Evolutionary conservation across 495 filamentous ascomycete genomes (phyloP), one percentile per base, ranked within the genome.

Genomic region (Penicillium manginii): DNA sequence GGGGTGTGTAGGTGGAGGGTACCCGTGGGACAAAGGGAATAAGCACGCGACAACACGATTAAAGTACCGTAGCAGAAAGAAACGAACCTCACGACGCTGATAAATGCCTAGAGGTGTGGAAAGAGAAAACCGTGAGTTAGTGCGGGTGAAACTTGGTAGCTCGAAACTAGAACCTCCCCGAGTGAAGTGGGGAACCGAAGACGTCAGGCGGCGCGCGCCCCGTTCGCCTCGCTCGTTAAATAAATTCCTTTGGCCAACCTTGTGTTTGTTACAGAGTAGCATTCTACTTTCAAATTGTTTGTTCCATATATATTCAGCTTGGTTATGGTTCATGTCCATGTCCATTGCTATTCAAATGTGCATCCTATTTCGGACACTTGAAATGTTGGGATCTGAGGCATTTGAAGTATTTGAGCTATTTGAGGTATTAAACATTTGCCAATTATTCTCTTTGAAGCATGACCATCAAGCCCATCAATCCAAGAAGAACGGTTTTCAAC

Each of bases 391-490:
- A n/a, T n/a, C 4, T n/a, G 35, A 37, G 35, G 35, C 35, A 37
- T 37, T 37, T n/a, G 40, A 43, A 19, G 40, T 10, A 17, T 43
- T 17, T 43, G 17, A 43, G 17, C 1, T 43, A 43, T 43, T 43
- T 19, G 40, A 43, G 40, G 8, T 42, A 42, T 43, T 43, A 43
- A 43, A 6, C 40, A 43, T 43, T 43, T 4, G 17, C 40, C 40
- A 43, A 43, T 47, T 68, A 93, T 74, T 98, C 94, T 66, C 94
- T 78, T 73, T 99, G 96, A 66, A 98, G 73, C 17, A 98, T 87
- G 12, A 97, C 96, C 79, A 96, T 87, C 65, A 97, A 69, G 0
- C 94, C 94, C 94, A 99, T 99, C 5, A 97, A 78, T 3, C 91
- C 93, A 66, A 99, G 71, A 83, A 98, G 87, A 2, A 88, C 92